Base-by-base conservation (phyloP, 345 rosid genomes). In the Euphorbia peplus region DNA sequence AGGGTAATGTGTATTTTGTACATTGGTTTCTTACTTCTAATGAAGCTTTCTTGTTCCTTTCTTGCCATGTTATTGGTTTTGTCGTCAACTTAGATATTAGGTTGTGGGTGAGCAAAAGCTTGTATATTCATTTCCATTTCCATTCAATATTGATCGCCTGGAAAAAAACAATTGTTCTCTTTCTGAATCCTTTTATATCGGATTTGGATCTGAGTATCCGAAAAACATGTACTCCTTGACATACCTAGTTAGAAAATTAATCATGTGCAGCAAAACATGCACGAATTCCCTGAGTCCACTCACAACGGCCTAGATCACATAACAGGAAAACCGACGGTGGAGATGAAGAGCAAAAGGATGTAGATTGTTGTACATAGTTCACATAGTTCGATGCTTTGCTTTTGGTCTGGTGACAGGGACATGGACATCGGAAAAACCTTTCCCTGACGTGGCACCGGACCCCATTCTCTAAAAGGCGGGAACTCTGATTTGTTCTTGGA, bases 1-100 rank as follows among this genome's bases (percentile, higher is more conserved):
- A 62, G 81, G 82, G 61, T 54, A 66, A 42, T 77, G 60, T 74
- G 64, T 68, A 75, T 82, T 57, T 72, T 80, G 76, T 73, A 70
- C 76, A 76, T 79, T 72, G 64, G 68, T 64, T 71, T 64, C 26
- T 59, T 46, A 60, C 21, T 53, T 44, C 41, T 66, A 73, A 69
- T 65, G 52, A 73, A 60, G 73, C 71, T 62, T 62, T 71, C 32
- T 47, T 79, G 58, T 73, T 59, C 41, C 30, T 68, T n/a, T n/a
- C n/a, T n/a, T n/a, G n/a, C n/a, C n/a, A n/a, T n/a, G n/a, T n/a
- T n/a, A n/a, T n/a, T n/a, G n/a, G n/a, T n/a, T n/a, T n/a, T n/a
- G n/a, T n/a, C n/a, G n/a, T n/a, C n/a, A n/a, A n/a, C n/a, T n/a
- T n/a, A n/a, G n/a, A n/a, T n/a, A n/a, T n/a, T n/a, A n/a, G n/a